A percentile compares a stretch with the other conserved stretches of the same genome.
phyloP scores from a whole-genome alignment of 2,329 filamentous ascomycete species.

The Ustilaginoidea virens region DNA sequence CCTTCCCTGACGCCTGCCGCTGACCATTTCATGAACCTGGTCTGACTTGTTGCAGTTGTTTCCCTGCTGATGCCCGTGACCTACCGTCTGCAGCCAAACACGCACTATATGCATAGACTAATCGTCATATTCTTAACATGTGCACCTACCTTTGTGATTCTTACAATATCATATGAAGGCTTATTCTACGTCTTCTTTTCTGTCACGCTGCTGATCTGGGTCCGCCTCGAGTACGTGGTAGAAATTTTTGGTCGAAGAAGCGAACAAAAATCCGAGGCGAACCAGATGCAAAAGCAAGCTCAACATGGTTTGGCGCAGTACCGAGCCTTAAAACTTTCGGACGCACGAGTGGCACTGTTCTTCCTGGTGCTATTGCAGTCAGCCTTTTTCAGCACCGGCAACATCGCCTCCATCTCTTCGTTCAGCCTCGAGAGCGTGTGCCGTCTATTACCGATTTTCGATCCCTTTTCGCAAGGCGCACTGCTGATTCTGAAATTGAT shows the following conservation, averaged over 20 bases:
- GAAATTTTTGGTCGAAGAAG: constrained; percentile 10
- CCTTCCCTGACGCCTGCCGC: not conserved
- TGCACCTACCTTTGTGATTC: constrained; percentile 83
- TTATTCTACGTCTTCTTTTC: constrained; percentile 90
- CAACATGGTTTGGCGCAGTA: constrained; percentile 14
- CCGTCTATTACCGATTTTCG: constrained; percentile 80
- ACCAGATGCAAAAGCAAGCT: too few species aligned
- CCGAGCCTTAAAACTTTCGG: constrained; percentile 63
- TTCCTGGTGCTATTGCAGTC: constrained; percentile 92
- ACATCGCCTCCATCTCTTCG: constrained; percentile 83
- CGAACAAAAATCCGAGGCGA: too few species aligned
- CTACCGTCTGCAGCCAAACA: constrained; percentile 68
- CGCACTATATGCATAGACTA: constrained; percentile 79
- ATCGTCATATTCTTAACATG: constrained; percentile 85
- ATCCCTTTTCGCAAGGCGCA: constrained; percentile 81
- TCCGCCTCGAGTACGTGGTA: constrained; percentile 74
- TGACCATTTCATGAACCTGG: not conserved
- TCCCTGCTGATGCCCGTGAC: constrained; percentile 68
- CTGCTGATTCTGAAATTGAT: constrained; percentile 80
- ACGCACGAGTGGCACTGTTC: constrained; percentile 79
- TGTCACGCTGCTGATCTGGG: constrained; percentile 71
- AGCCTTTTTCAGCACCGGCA: constrained; percentile 93
- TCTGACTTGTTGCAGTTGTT: too few species aligned
- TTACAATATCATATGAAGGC: constrained; percentile 94
- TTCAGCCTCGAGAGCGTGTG: constrained; percentile 86